Conservation (phyloP, 345 rosid species). For the Trapa bicornis region DNA sequence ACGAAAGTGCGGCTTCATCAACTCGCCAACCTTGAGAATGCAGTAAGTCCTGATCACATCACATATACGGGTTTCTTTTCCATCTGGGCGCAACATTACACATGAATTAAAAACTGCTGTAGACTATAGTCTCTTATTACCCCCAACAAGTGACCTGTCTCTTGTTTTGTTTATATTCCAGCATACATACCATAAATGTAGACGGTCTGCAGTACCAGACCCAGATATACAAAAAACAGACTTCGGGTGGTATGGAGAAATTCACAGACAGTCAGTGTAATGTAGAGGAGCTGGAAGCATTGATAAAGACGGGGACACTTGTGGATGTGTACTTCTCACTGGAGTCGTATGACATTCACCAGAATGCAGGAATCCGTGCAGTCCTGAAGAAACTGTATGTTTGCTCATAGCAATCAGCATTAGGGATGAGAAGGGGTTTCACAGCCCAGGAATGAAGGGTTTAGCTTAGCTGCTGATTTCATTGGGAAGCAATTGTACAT, state of each 20-base stretch:
- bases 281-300: slow-evolving; percentile 33
- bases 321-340: slow-evolving; percentile 59
- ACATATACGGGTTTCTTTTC: not conserved
- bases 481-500: not conserved
- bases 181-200: slow-evolving; percentile 46
- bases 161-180: slow-evolving; percentile 14
- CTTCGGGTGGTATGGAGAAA: slow-evolving; percentile 2
- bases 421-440: not conserved
- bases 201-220: slow-evolving; percentile 32
- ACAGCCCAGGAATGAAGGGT: not conserved
- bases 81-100: not conserved
- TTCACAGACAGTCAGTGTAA: slow-evolving; percentile 36
- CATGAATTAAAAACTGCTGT: not conserved
- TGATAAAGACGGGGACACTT: slow-evolving; percentile 29
- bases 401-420: slow-evolving; percentile 12
- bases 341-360: slow-evolving; percentile 64
- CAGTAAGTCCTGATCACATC: slow-evolving; percentile 37
- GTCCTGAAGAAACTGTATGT: slow-evolving; percentile 52
- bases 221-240: slow-evolving; percentile 5
- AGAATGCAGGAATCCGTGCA: slow-evolving; percentile 57
- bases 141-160: not conserved
- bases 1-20: slow-evolving; percentile 23
- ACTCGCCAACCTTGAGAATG: slow-evolving; percentile 47
- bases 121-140: not conserved
- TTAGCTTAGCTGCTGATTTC: not conserved